These are phyloP conservation scores for Pochonia chlamydosporia DNA, from an alignment of 2,329 filamentous ascomycete species.

Conservation along the genomic window DNA sequence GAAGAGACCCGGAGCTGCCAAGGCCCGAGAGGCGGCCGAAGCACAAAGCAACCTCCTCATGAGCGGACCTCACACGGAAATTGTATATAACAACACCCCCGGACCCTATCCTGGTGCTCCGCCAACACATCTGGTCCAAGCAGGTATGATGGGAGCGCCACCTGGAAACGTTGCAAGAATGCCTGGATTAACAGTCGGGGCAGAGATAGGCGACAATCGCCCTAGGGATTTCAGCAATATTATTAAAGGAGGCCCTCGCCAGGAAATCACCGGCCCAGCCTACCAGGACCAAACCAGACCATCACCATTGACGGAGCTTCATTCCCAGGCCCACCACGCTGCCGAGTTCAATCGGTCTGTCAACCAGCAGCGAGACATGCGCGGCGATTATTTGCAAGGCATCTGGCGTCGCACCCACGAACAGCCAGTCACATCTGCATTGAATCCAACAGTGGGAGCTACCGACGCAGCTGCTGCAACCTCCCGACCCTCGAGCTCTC, in stretches of 20 bases:
- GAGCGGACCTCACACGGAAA: slow-evolving; percentile 70
- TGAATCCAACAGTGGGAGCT: slow-evolving; percentile 40
- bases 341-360: slow-evolving; percentile 87
- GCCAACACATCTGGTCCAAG: slow-evolving; percentile 63
- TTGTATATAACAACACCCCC: slow-evolving; percentile 77
- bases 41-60: slow-evolving; percentile 59
- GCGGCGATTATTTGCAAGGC: slow-evolving; percentile 72
- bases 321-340: slow-evolving; percentile 80
- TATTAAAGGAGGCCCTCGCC: slow-evolving; percentile 69
- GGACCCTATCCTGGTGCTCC: slow-evolving; percentile 60
- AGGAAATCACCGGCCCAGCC: slow-evolving; percentile 80
- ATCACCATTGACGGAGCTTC: slow-evolving; percentile 69
- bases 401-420: slow-evolving; percentile 83
- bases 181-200: slow-evolving; percentile 76
- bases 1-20: slow-evolving; percentile 87
- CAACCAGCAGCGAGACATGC: slow-evolving; percentile 72
- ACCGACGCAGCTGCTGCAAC: slow-evolving; percentile 39
- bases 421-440: slow-evolving; percentile 49
- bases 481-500: slow-evolving; percentile 50
- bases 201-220: slow-evolving; percentile 71
- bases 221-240: slow-evolving; percentile 79
- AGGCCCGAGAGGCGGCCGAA: slow-evolving; percentile 76
- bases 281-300: slow-evolving; percentile 84
- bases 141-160: slow-evolving; percentile 62
- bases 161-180: slow-evolving; percentile 65